phyloP scores from a whole-genome alignment of 352 stramenopile genomes.

The Saprolegnia parasitica region DNA sequence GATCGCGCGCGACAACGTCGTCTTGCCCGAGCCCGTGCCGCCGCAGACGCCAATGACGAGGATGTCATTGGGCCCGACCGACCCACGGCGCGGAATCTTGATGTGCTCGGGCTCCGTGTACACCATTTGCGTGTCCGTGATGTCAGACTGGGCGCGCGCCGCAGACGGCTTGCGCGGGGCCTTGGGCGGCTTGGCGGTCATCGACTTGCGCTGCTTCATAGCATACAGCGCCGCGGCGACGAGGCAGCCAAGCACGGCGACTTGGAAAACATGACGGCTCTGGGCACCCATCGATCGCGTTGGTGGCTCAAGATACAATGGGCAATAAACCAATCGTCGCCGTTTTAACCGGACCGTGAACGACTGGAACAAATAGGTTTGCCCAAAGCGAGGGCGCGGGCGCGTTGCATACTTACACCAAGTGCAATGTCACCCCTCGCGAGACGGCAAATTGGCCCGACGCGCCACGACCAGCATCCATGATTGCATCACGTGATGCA shows the following conservation, averaged over 20 bases:
- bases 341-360: neutral
- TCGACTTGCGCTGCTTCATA: conserved; percentile 16
- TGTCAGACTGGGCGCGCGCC: conserved; percentile 38
- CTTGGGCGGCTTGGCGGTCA: neutral
- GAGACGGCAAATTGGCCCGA: too few species aligned
- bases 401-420: neutral
- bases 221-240: neutral
- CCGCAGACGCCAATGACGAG: conserved; percentile 90
- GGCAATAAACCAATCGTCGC: neutral
- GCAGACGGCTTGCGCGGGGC: neutral
- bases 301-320: conserved; percentile 3
- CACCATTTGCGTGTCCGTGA: conserved; percentile 69
- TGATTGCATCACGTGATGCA: neutral
- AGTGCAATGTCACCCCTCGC: too few species aligned
- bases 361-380: neutral
- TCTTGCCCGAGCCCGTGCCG: conserved; percentile 89
- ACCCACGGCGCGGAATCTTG: conserved; percentile 50
- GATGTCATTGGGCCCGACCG: conserved; percentile 51
- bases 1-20: conserved; percentile 86
- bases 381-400: neutral
- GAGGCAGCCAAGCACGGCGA: conserved; percentile 6
- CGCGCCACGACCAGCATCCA: neutral
- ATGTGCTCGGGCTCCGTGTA: conserved; percentile 56
- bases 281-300: conserved; percentile 5
- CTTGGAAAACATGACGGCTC: conserved; percentile 1